These are phyloP conservation scores for Taxawa tesnikishii DNA, from an alignment of 2,329 filamentous ascomycete genomes.

Conservation along the genomic window DNA sequence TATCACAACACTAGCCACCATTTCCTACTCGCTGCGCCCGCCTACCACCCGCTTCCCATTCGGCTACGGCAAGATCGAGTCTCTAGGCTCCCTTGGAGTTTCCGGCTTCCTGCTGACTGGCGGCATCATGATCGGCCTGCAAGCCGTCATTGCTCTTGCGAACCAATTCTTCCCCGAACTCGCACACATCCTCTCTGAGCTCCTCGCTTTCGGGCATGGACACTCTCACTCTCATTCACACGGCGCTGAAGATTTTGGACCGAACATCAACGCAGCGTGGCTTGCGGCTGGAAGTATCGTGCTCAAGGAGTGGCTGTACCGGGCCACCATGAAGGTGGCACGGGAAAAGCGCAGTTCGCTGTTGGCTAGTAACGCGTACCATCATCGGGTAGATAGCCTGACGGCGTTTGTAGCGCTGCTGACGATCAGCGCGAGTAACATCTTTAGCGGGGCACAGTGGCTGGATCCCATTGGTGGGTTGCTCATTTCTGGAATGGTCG, in stretches of 20 bases:
- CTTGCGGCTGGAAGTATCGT: conserved; percentile 79
- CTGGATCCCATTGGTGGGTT: conserved; percentile 88
- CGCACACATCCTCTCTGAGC: conserved; percentile 27
- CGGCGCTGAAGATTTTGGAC: conserved; percentile 41
- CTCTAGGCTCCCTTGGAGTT: conserved; percentile 82
- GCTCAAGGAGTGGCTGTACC: conserved; percentile 94
- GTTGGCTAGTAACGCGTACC: conserved; percentile 87
- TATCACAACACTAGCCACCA: conserved; percentile 83
- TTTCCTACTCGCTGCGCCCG: conserved; percentile 81
- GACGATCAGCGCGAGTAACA: conserved; percentile 80
- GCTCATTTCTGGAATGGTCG: conserved; percentile 84
- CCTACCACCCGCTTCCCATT: conserved; percentile 74
- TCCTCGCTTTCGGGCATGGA: conserved; percentile 36
- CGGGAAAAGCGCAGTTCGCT: conserved; percentile 90
- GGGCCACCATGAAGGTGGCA: conserved; percentile 95
- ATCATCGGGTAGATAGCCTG: conserved; percentile 91
- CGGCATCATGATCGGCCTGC: conserved; percentile 77
- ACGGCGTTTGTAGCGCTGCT: conserved; percentile 87
- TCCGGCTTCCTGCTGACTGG: conserved; percentile 82
- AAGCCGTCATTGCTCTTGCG: conserved; percentile 46
- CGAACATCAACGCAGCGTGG: conserved; percentile 91
- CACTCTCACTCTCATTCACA: conserved; percentile 58
- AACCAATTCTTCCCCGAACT: conserved; percentile 37
- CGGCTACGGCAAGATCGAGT: conserved; percentile 97
- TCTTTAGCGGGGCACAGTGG: conserved; percentile 77